Percentiles rank a stretch among this genome's conserved stretches.
phyloP scores from a whole-genome alignment of 768 basidiomycete genomes.

The Chalciporus piperatus region DNA sequence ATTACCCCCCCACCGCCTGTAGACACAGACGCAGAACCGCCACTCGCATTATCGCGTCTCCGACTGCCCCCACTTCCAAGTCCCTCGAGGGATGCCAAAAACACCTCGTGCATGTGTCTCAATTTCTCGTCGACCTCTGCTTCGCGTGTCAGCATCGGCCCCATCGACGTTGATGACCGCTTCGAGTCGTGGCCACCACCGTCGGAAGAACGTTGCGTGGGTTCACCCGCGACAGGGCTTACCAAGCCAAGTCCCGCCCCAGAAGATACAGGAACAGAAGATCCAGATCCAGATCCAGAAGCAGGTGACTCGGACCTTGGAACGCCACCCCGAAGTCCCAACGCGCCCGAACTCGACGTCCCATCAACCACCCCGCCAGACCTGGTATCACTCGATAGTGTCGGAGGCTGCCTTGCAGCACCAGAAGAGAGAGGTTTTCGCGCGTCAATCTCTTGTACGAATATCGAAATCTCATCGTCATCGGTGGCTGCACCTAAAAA shows the following conservation, averaged over 20 bases:
- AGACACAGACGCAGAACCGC: constrained; percentile 12
- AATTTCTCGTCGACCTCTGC: constrained; percentile 65
- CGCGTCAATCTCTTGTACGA: constrained; percentile 74
- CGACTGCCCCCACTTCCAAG: constrained; percentile 41
- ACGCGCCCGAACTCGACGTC: constrained; percentile 7
- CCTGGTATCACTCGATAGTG: not conserved
- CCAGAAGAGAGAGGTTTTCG: constrained; percentile 53
- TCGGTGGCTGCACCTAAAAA: constrained; percentile 53
- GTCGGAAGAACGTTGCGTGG: constrained; percentile 17
- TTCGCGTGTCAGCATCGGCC: constrained; percentile 62
- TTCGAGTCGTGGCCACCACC: constrained; percentile 19
- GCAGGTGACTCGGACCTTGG: not conserved
- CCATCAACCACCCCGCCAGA: not conserved
- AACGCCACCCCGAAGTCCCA: not conserved
- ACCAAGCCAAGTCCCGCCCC: constrained; percentile 6
- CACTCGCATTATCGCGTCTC: constrained; percentile 18
- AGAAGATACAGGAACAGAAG: not conserved
- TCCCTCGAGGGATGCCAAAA: constrained; percentile 61
- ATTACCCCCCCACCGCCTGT: constrained; percentile 4
- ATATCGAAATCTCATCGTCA: constrained; percentile 75
- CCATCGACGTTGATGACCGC: constrained; percentile 29
- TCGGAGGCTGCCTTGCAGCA: constrained; percentile 14
- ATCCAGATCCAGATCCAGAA: constrained; percentile 4
- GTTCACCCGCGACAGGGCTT: constrained; percentile 12
- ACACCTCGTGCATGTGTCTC: constrained; percentile 64